phyloP scores from a whole-genome alignment of 306 rosid species.

The Neltuma alba region DNA sequence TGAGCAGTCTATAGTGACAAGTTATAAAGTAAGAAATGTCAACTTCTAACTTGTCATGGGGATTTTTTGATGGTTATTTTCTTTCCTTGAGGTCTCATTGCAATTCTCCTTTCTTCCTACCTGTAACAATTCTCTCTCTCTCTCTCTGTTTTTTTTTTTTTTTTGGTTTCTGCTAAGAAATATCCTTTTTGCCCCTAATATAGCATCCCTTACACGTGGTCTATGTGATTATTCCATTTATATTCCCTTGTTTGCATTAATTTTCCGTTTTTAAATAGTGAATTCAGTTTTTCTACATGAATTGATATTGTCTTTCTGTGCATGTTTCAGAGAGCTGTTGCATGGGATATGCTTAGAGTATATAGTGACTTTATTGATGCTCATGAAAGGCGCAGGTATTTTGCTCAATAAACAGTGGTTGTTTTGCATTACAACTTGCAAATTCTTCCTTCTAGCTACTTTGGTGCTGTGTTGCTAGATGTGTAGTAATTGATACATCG shows the following conservation, averaged over 20 bases:
- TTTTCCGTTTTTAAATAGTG: conserved; percentile 23
- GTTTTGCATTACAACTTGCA: conserved; percentile 19
- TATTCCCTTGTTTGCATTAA: not conserved
- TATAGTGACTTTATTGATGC: conserved; percentile 78
- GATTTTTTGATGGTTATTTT: too few relatives aligned
- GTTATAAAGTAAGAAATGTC: too few relatives aligned
- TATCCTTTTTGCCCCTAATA: not conserved
- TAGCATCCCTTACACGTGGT: not conserved
- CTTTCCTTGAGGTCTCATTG: too few relatives aligned
- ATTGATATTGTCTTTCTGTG: conserved; percentile 29
- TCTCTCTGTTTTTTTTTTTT: too few relatives aligned
- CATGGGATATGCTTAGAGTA: conserved; percentile 96
- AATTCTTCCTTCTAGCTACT: conserved; percentile 17
- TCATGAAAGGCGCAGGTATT: conserved; percentile 89
- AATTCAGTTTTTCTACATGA: conserved; percentile 24
- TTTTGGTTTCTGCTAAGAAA: not conserved
- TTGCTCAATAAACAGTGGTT: conserved; percentile 11
- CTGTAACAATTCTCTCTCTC: not conserved
- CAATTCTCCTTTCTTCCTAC: too few relatives aligned
- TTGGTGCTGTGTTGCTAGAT: conserved; percentile 18
- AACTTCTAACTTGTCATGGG: too few relatives aligned
- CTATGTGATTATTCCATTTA: not conserved
- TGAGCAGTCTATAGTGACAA: too few relatives aligned
- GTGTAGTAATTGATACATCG: conserved; percentile 8
- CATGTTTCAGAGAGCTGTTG: conserved; percentile 71